phyloP scores from a whole-genome alignment of 345 rosid genomes.

The Aethionema arabicum region DNA sequence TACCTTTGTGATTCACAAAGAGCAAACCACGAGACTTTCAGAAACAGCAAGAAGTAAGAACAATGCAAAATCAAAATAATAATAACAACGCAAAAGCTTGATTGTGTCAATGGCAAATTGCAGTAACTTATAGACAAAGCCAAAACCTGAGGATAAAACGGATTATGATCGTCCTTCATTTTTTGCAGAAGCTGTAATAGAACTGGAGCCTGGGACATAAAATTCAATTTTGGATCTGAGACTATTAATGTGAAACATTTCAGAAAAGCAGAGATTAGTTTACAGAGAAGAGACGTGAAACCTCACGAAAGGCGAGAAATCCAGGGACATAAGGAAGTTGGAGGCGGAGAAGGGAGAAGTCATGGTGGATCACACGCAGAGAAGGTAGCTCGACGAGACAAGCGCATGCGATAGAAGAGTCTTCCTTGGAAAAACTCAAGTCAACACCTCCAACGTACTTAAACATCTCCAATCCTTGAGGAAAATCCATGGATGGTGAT shows the following conservation, averaged over 20 bases:
- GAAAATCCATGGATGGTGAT: slow-evolving; percentile 19
- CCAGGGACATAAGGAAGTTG: slow-evolving; percentile 75
- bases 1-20: slow-evolving; percentile 48
- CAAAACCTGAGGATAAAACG: slow-evolving; percentile 74
- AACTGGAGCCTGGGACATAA: slow-evolving; percentile 62
- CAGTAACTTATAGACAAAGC: not conserved
- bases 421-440: slow-evolving; percentile 75
- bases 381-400: slow-evolving; percentile 60
- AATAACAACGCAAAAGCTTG: slow-evolving; percentile 9
- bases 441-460: slow-evolving; percentile 92
- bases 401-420: slow-evolving; percentile 65
- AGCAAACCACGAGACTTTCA: slow-evolving; percentile 30
- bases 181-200: slow-evolving; percentile 61
- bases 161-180: slow-evolving; percentile 48
- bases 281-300: slow-evolving; percentile 6
- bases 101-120: slow-evolving; percentile 8
- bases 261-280: slow-evolving; percentile 5
- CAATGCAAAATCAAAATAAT: slow-evolving; percentile 1
- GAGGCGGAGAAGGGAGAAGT: slow-evolving; percentile 46
- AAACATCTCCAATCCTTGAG: slow-evolving; percentile 38
- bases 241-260: slow-evolving; percentile 16
- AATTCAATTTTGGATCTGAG: slow-evolving; percentile 6
- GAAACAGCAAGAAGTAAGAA: not conserved
- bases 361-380: slow-evolving; percentile 52
- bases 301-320: slow-evolving; percentile 95